A percentile compares a stretch with the other conserved stretches of the same genome.
Evolutionary conservation across 2,329 filamentous ascomycete species (phyloP).

Genomic region (Thielaviopsis ethacetica): DNA sequence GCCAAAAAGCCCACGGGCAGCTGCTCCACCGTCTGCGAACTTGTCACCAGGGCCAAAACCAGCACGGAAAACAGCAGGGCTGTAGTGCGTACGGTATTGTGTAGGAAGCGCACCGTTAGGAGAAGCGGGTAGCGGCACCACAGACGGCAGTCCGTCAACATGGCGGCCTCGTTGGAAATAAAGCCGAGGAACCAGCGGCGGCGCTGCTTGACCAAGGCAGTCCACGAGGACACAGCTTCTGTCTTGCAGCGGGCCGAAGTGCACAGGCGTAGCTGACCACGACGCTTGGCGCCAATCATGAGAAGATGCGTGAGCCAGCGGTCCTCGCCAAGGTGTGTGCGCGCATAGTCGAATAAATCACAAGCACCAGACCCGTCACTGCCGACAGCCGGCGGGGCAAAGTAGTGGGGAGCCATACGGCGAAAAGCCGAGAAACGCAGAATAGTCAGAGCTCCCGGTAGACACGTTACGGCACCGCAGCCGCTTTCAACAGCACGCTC

Average conservation of each 20-base stretch:
- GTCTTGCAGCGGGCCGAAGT: constrained; percentile 97
- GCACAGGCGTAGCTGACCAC: constrained; percentile 95
- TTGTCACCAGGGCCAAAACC: constrained; percentile 71
- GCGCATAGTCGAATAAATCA: constrained; percentile 91
- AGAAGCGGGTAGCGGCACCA: constrained; percentile 86
- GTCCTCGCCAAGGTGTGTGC: constrained; percentile 89
- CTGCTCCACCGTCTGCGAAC: constrained; percentile 59
- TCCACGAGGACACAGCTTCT: constrained; percentile 80
- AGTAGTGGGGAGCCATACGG: constrained; percentile 96
- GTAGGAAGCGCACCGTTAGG: constrained; percentile 75
- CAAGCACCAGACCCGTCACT: constrained; percentile 42
- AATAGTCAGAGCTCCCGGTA: constrained; percentile 90
- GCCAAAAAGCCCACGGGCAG: constrained; percentile 87
- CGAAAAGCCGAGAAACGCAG: constrained; percentile 90
- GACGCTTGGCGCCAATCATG: constrained; percentile 90
- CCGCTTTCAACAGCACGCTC: constrained; percentile 90
- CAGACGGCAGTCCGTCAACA: constrained; percentile 85
- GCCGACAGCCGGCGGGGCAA: constrained; percentile 89
- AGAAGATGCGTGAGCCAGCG: constrained; percentile 95
- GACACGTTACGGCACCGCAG: constrained; percentile 83
- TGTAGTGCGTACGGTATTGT: constrained; percentile 91
- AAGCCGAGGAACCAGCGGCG: constrained; percentile 94
- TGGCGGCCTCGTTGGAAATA: constrained; percentile 95
- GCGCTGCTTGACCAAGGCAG: constrained; percentile 78
- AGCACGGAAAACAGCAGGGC: constrained; percentile 90